These are phyloP conservation scores for Parachaetomium inaequale DNA, from an alignment of 495 filamentous ascomycete genomes.

Conservation along the genomic window DNA sequence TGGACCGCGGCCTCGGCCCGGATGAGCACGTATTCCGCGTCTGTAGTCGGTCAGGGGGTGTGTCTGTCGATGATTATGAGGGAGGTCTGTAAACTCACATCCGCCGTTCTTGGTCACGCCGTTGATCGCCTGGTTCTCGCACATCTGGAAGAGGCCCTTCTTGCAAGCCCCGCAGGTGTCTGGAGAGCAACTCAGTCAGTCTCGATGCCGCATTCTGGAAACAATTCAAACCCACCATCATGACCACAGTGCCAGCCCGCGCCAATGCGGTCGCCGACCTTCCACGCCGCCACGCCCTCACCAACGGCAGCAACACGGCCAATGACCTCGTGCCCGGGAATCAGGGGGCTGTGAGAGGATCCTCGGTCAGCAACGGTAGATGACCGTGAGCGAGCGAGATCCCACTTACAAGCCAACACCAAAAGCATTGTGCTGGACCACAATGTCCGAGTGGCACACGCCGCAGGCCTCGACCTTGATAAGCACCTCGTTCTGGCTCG, in stretches of 20 bases:
- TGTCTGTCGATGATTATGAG: not conserved
- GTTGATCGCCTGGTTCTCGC: constrained; percentile 48
- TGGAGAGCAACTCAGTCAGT: constrained; percentile 30
- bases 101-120: constrained; percentile 53
- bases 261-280: constrained; percentile 45
- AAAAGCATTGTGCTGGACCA: constrained; percentile 70
- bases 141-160: constrained; percentile 54
- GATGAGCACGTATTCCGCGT: constrained; percentile 62
- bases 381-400: constrained; percentile 26
- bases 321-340: constrained; percentile 52
- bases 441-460: constrained; percentile 74
- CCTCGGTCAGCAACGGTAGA: not conserved
- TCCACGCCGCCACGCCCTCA: constrained; percentile 55
- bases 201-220: not conserved
- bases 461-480: constrained; percentile 63
- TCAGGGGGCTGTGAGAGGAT: constrained; percentile 28
- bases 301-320: constrained; percentile 49
- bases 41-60: not conserved
- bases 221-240: constrained; percentile 25
- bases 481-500: constrained; percentile 69
- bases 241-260: constrained; percentile 36
- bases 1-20: constrained; percentile 59
- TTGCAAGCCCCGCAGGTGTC: constrained; percentile 47
- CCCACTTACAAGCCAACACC: constrained; percentile 58
- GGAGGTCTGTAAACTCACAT: constrained; percentile 24